phyloP scores from a whole-genome alignment of 2,329 filamentous ascomycete genomes.

The Neurospora crassa region DNA sequence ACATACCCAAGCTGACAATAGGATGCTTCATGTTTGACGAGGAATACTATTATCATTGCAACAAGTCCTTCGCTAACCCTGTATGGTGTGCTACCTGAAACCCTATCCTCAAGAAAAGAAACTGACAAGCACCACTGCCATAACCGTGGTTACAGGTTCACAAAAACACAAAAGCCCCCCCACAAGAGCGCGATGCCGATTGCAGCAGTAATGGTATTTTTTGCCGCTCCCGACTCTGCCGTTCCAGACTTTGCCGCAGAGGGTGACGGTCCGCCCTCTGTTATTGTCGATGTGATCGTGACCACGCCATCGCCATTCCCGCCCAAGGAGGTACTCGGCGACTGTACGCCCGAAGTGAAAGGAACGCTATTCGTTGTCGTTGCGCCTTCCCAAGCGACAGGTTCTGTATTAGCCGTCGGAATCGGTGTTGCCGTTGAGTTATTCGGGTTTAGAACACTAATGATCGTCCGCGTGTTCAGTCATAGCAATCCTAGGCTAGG shows the following conservation, averaged over 20 bases:
- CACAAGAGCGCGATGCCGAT: background rate
- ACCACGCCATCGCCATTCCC: background rate
- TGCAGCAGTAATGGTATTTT: background rate
- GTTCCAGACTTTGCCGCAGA: background rate
- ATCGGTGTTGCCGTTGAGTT: slow-evolving; percentile 35
- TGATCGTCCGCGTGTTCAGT: background rate
- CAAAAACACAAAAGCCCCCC: background rate
- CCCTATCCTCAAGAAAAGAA: background rate
- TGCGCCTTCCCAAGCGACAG: slow-evolving; percentile 45
- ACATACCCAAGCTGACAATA: background rate
- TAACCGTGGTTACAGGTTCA: background rate
- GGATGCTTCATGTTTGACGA: background rate
- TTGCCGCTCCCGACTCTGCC: background rate
- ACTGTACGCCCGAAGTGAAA: slow-evolving; percentile 44
- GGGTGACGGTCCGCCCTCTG: background rate
- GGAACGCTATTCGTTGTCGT: slow-evolving; percentile 37
- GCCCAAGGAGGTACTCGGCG: slow-evolving; percentile 25
- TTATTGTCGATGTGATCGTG: background rate
- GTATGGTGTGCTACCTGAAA: background rate
- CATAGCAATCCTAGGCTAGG: background rate
- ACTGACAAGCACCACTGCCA: background rate
- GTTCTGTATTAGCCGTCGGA: slow-evolving; percentile 32
- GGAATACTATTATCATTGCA: background rate
- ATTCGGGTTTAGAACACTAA: slow-evolving; percentile 46
- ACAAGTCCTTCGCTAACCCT: background rate